Conservation (phyloP, 805 yeast species). For the Candida fluviatilis region DNA sequence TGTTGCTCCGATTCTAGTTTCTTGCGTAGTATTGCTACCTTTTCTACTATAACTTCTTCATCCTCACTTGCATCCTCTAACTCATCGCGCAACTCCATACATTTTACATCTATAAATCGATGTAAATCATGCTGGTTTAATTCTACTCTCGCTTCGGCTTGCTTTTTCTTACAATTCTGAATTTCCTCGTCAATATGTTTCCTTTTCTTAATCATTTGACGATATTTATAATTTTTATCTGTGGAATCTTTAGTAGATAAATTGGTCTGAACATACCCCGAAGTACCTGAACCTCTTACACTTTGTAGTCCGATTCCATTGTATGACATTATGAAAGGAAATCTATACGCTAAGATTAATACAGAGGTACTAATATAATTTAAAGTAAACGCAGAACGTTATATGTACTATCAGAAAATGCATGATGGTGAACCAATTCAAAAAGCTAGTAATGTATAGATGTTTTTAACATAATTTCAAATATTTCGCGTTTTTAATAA, state of each 20-base stretch:
- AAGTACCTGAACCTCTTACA: slow-evolving; percentile 60
- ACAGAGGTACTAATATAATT: no score
- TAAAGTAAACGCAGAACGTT: no score
- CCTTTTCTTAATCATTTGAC: slow-evolving; percentile 23
- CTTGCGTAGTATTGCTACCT: slow-evolving; percentile 18
- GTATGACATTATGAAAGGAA: slow-evolving; percentile 44
- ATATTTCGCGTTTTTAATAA: no score
- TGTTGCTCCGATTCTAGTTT: slow-evolving; percentile 7
- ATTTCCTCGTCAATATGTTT: slow-evolving; percentile 15
- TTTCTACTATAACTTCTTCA: slow-evolving; percentile 24
- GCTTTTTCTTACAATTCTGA: slow-evolving; percentile 10
- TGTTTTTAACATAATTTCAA: no score
- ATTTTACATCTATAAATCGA: slow-evolving; percentile 40
- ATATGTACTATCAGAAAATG: background rate
- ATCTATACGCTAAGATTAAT: no score
- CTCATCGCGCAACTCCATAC: slow-evolving; percentile 48
- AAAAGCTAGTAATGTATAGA: no score
- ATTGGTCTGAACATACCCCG: slow-evolving; percentile 55
- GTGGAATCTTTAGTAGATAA: slow-evolving; percentile 14
- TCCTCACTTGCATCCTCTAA: slow-evolving; percentile 45
- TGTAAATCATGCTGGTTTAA: slow-evolving; percentile 31
- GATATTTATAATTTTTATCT: slow-evolving; percentile 22
- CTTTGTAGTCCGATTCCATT: slow-evolving; percentile 55
- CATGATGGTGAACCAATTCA: background rate
- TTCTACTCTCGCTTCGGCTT: slow-evolving; percentile 16